A percentile compares a stretch with the other conserved stretches of the same genome.
These are phyloP conservation scores for Moricandia arvensis DNA, from an alignment of 345 rosid genomes.

Conservation along the genomic window DNA sequence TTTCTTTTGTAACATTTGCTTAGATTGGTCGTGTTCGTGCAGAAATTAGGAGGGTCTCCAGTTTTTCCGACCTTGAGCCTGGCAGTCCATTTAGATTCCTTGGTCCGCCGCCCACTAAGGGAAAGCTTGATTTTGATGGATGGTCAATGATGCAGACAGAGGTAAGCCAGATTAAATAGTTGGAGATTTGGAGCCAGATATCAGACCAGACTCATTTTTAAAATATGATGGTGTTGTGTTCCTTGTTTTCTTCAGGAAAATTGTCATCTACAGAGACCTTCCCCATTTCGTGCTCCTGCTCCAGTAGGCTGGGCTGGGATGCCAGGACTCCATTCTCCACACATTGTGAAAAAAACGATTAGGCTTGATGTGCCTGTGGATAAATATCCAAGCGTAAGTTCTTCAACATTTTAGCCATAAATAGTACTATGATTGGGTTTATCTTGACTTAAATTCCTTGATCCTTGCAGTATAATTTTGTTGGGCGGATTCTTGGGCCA, in stretches of 20 bases:
- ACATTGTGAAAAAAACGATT: conserved; percentile 64
- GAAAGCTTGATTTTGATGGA: conserved; percentile 73
- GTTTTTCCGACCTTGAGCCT: conserved; percentile 70
- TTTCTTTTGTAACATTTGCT: conserved; percentile 2
- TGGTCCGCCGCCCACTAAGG: conserved; percentile 55
- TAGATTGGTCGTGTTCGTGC: conserved; percentile 31
- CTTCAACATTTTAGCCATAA: background rate
- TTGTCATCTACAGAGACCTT: conserved; percentile 68
- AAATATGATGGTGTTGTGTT: no score
- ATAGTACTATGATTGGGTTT: background rate
- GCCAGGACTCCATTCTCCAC: conserved; percentile 58
- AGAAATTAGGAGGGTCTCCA: conserved; percentile 73
- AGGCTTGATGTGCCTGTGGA: conserved; percentile 95
- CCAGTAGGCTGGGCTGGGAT: conserved; percentile 76
- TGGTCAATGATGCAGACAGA: conserved; percentile 81
- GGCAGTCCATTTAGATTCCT: conserved; percentile 84
- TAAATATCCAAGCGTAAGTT: conserved; percentile 80
- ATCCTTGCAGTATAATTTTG: conserved; percentile 78
- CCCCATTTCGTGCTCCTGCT: conserved; percentile 58
- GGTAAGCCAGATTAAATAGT: conserved; percentile 43
- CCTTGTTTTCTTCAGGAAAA: conserved; percentile 53
- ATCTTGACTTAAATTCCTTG: conserved; percentile 13
- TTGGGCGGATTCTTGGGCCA: conserved; percentile 92
- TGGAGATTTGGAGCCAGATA: background rate
- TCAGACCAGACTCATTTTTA: no score